phyloP scores from a whole-genome alignment of 108 stramenopile genomes.

The Seminavis robusta region DNA sequence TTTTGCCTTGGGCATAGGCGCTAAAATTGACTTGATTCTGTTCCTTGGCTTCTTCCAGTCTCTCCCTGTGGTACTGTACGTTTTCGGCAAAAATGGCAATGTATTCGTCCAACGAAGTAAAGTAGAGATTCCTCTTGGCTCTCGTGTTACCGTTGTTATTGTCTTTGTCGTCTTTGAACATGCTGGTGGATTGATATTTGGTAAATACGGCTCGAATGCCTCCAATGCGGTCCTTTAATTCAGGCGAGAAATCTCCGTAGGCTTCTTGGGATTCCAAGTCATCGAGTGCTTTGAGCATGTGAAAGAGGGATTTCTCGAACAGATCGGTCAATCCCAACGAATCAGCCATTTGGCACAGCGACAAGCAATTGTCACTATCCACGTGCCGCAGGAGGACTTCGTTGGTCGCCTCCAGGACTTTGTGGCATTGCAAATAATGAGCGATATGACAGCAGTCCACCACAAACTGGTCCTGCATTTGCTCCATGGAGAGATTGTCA shows the following conservation, averaged over 20 bases:
- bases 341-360: conserved; percentile 69
- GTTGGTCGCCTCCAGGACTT: conserved; percentile 34
- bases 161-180: too few relatives aligned
- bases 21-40: background rate
- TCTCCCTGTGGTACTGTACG: conserved; percentile 42
- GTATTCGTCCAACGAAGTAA: conserved; percentile 45
- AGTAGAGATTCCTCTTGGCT: conserved; percentile 24
- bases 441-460: conserved; percentile 68
- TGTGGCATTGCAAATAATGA: conserved; percentile 59
- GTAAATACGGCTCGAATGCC: conserved; percentile 26
- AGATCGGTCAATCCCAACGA: conserved; percentile 46
- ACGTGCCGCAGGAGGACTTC: conserved; percentile 43
- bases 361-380: conserved; percentile 66
- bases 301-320: conserved; percentile 46
- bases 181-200: conserved; percentile 22
- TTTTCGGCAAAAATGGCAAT: conserved; percentile 54
- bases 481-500: background rate
- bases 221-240: conserved; percentile 21
- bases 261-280: conserved; percentile 2
- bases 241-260: conserved; percentile 7
- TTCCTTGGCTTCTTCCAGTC: conserved; percentile 40
- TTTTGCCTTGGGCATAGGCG: conserved; percentile 27
- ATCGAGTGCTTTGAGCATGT: conserved; percentile 34
- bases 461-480: conserved; percentile 27
- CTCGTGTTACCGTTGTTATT: background rate